A percentile compares a stretch with the other conserved stretches of the same genome.
phyloP scores from a whole-genome alignment of 2,329 filamentous ascomycete species.

The Parafenestella ontariensis region DNA sequence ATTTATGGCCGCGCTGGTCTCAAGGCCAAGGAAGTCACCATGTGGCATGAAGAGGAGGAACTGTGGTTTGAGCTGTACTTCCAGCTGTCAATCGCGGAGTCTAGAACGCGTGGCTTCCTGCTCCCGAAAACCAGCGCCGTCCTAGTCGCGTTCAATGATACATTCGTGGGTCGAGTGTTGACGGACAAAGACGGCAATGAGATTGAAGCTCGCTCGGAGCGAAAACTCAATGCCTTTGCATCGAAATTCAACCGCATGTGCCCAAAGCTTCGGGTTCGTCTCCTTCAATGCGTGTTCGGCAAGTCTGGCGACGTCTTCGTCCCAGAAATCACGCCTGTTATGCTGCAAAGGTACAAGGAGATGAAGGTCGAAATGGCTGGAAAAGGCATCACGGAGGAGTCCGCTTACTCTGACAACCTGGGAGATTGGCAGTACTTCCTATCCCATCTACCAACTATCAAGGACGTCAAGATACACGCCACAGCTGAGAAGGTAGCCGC shows the following conservation, averaged over 20 bases:
- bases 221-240: constrained; percentile 17
- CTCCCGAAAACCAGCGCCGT: constrained; percentile 10
- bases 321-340: constrained; percentile 13
- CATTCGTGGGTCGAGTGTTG: constrained; percentile 14
- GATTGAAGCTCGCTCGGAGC: constrained; percentile 2
- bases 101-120: constrained; percentile 11
- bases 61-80: constrained; percentile 27
- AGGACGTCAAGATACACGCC: neutral
- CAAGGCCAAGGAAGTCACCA: constrained; percentile 15
- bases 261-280: constrained; percentile 1
- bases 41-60: constrained; percentile 27
- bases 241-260: constrained; percentile 25
- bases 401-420: neutral
- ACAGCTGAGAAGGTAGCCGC: neutral
- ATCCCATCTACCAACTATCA: neutral
- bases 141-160: constrained; percentile 21
- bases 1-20: constrained; percentile 30
- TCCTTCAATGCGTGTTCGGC: constrained; percentile 4
- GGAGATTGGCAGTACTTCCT: constrained; percentile 13
- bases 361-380: constrained; percentile 5
- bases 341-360: constrained; percentile 14
- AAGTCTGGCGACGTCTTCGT: constrained; percentile 15
- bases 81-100: constrained; percentile 21
- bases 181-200: constrained; percentile 3
- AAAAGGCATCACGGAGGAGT: constrained; percentile 8